These are phyloP conservation scores for Saturnispora zaruensis DNA, from an alignment of 805 yeast genomes.

Conservation along the genomic window DNA sequence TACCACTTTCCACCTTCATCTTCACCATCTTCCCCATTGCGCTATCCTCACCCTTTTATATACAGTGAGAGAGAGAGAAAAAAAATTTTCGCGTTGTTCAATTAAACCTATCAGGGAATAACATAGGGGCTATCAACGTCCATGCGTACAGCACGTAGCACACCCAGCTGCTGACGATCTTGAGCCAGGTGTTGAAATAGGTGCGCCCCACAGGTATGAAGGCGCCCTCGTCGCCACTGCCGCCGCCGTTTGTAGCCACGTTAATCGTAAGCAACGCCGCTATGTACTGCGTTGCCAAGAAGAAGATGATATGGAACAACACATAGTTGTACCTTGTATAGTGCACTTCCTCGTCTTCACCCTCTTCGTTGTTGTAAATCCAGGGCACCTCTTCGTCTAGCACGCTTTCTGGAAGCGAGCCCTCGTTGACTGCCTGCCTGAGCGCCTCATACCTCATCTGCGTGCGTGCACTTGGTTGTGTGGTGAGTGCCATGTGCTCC, in stretches of 20 bases:
- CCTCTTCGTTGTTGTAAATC: slow-evolving; percentile 29
- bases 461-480: slow-evolving; percentile 45
- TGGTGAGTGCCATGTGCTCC: slow-evolving; percentile 39
- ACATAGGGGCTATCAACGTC: slow-evolving; percentile 85
- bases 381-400: slow-evolving; percentile 63
- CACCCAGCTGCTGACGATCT: slow-evolving; percentile 85
- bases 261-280: slow-evolving; percentile 90
- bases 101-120: slow-evolving; percentile 79
- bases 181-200: slow-evolving; percentile 91
- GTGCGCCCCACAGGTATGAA: slow-evolving; percentile 97
- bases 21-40: neutral
- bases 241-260: slow-evolving; percentile 38
- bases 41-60: neutral
- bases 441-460: slow-evolving; percentile 83
- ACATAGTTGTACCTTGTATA: slow-evolving; percentile 77
- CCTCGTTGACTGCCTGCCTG: slow-evolving; percentile 91
- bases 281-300: slow-evolving; percentile 93
- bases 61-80: neutral
- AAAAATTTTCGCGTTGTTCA: neutral
- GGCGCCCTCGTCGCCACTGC: slow-evolving; percentile 72
- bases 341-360: slow-evolving; percentile 42
- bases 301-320: slow-evolving; percentile 82
- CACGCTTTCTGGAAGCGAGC: slow-evolving; percentile 90
- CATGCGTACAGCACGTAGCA: slow-evolving; percentile 81
- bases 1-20: neutral